Percentiles rank a stretch among this genome's conserved stretches.
Conservation (phyloP, 1,284 basidiomycete species). For the Cutaneotrichosporon sp. region DNA sequence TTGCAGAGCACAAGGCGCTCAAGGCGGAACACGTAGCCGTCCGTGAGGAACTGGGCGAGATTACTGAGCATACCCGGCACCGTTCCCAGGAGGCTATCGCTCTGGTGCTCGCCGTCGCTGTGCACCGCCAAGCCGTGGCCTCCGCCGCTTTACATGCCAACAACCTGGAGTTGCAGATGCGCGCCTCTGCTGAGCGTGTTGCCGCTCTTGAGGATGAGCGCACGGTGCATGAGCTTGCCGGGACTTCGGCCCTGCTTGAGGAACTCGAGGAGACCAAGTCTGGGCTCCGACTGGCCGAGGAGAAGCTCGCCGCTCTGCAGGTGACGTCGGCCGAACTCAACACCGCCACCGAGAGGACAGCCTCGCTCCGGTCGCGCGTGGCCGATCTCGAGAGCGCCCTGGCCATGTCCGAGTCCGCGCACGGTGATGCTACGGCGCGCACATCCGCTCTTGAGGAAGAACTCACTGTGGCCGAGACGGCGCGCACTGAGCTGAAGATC, state of each 20-base stretch:
- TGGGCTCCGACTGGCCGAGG: constrained; percentile 1
- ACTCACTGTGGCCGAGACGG: neutral
- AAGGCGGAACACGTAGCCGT: neutral
- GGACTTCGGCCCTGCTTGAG: constrained; percentile 7
- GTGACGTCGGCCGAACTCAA: neutral
- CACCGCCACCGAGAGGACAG: neutral
- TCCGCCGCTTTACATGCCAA: neutral
- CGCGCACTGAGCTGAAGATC: neutral
- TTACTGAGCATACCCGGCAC: neutral
- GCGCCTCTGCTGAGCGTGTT: neutral
- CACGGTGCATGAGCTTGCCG: neutral
- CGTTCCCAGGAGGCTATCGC: neutral
- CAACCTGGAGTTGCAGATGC: neutral
- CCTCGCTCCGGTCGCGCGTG: constrained; percentile 11
- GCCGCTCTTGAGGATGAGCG: constrained; percentile 15
- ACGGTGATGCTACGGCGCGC: neutral
- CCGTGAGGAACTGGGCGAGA: neutral
- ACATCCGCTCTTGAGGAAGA: constrained; percentile 5
- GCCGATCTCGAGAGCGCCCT: constrained; percentile 89
- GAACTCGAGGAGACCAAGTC: constrained; percentile 15
- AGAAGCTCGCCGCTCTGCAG: constrained; percentile 1
- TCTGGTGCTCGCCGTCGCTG: constrained; percentile 18
- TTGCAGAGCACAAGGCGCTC: constrained; percentile 6
- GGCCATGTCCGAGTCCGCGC: neutral
- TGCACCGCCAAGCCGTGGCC: constrained; percentile 13